Evolutionary conservation across 2,329 filamentous ascomycete species (phyloP), one percentile per base, ranked within the genome.

Genomic region (Pseudonectria buxi): DNA sequence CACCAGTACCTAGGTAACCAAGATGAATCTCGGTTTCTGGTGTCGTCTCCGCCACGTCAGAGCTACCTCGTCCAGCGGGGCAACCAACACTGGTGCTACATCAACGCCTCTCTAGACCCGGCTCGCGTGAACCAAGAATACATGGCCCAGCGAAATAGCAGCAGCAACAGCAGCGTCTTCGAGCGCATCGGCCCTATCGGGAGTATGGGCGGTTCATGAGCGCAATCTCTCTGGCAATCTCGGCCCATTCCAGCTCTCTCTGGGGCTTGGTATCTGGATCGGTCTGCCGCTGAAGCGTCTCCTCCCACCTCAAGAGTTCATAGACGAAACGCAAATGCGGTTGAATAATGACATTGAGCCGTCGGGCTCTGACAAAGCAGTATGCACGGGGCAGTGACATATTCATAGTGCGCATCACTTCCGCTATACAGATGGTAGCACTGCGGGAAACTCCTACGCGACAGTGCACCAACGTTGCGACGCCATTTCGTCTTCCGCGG

Each of bases 401-500:
- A 14, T 78, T 72, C 50, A 87, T 63, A 16, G 82, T 72, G 25
- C 82, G 80, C 92, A 98, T 98, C 25, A 96, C 87, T 61, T 96
- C 89, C n/a, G 92, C 92, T 53, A 98, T 98, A 58, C 92, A 96
- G 43, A 98, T 95, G 2, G 90, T 98, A 10, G 92, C 92, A 44
- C 87, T 95, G 33, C 92, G 78, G 33, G 89, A 95, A 36, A 98
- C 92, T 31, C 92, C 92, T 7, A 98, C 92, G 13, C 92, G 83
- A 58, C 92, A 98, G 59, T 98, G 92, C 12, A 98, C 92, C 37
- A 98, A 72, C 0, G 92, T 96, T 15, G 90, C 87, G 4, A 78
- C 86, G 22, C 83, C 82, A 28, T 84, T 83, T 26, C 65, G 65
- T 55, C 83, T 85, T 25, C 90, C 89, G 48, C 80, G 78, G 48